Conservation (phyloP, 2,329 filamentous ascomycete species). For the Monosporascus sp. region DNA sequence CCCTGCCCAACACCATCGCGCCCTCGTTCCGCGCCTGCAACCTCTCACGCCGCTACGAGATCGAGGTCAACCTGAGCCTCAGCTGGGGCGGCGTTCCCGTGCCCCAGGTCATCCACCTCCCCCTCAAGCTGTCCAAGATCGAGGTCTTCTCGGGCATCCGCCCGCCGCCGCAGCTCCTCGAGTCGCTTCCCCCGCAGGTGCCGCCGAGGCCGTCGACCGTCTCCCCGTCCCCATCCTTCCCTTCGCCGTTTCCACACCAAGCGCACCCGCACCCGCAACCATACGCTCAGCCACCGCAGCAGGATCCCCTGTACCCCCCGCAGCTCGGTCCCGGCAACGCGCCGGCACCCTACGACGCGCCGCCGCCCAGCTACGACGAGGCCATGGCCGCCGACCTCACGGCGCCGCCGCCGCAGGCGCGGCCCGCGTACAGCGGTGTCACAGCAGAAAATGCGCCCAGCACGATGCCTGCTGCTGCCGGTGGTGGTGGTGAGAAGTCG, state of each 20-base stretch:
- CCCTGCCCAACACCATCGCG: conserved; percentile 78
- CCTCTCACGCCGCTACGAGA: conserved; percentile 71
- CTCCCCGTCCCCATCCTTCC: conserved; percentile 33
- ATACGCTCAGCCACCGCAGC: conserved; percentile 9
- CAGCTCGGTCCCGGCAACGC: conserved; percentile 44
- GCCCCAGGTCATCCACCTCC: conserved; percentile 71
- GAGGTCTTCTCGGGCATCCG: conserved; percentile 83
- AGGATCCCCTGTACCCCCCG: conserved; percentile 53
- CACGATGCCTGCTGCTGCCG: conserved; percentile 27
- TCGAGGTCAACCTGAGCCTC: conserved; percentile 76
- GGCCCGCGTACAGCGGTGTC: conserved; percentile 63
- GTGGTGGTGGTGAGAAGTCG: background rate
- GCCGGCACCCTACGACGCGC: conserved; percentile 56
- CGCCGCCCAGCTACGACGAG: conserved; percentile 94
- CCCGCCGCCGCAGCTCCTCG: conserved; percentile 70
- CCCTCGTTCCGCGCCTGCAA: conserved; percentile 90
- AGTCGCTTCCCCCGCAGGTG: conserved; percentile 28
- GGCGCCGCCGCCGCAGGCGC: conserved; percentile 57
- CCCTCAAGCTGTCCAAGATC: conserved; percentile 67
- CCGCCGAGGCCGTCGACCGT: conserved; percentile 27
- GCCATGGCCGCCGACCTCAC: conserved; percentile 72
- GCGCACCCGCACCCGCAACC: conserved; percentile 9
- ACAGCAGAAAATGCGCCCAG: conserved; percentile 57
- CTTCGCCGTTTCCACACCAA: conserved; percentile 3
- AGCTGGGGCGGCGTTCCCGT: conserved; percentile 53